Evolutionary conservation across 2,329 filamentous ascomycete species (phyloP), one percentile per base, ranked within the genome.

Genomic region (Colletotrichum falcatum): DNA sequence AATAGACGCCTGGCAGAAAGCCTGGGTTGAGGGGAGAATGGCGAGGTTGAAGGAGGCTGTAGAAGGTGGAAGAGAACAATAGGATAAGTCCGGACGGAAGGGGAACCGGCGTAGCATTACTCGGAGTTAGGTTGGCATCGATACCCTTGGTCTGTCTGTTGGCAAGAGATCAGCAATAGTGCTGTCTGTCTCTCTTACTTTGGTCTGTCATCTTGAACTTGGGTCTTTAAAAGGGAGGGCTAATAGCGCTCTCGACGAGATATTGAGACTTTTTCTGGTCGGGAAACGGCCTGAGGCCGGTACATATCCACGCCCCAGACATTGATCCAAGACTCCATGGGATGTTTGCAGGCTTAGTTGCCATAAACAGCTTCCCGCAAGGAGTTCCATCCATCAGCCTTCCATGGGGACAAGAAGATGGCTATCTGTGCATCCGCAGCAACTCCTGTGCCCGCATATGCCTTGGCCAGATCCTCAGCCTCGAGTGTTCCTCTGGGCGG

Each of bases 341-440:
- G n/a, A 37, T 39, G 8, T 12, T 16, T 11, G n/a, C 35, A 28
- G 14, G 33, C 14, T 46, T 62, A 70, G 18, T 39, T 53, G 28
- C 72, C 75, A 35, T 75, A 75, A n/a, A 84, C 74, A 28, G 77
- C 81, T 54, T 80, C 78, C 1, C 76, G 81, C 75, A 93, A 77
- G 2, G 85, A 86, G 66, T 83, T 82, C 94, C 94, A 96, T 0
- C 90, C 91, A 28, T 82, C 82, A 53, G 74, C 79, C 67, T 83
- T 84, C 95, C 95, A 98, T 7, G 96, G 96, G 46, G 95, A 93
- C 74, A 97, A 80, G 80, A 96, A 87, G 55, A 94, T 87, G 8
- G 92, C 91, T 73, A 88, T 88, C 80, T 97, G 92, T 28, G 93
- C 91, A 85, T 97, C 92, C 4, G 87, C 88, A 4, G 89, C 85